Percentiles rank a stretch among this genome's conserved stretches.
These are phyloP conservation scores for Blastobotrys malaysiensis DNA, from an alignment of 1,139 yeast species.

Conservation along the genomic window DNA sequence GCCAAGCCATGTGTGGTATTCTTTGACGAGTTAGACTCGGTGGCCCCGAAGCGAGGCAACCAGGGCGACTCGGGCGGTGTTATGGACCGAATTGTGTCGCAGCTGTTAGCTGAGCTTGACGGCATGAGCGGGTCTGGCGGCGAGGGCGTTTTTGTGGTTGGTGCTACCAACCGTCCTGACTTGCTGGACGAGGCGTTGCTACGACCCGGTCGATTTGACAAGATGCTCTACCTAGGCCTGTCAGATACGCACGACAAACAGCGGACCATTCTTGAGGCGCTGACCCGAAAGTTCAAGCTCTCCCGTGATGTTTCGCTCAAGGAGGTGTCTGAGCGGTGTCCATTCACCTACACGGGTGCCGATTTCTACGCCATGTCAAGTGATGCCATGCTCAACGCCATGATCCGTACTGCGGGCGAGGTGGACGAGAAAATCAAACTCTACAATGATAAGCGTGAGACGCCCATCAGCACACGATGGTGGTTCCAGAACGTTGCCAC, in stretches of 20 bases:
- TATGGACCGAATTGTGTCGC: conserved; percentile 96
- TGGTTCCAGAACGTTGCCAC: conserved; percentile 89
- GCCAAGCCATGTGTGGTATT: conserved; percentile 97
- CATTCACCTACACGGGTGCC: conserved; percentile 92
- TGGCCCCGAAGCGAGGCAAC: conserved; percentile 96
- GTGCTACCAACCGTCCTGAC: conserved; percentile 96
- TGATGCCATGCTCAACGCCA: conserved; percentile 91
- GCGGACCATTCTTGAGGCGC: conserved; percentile 75
- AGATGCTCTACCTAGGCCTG: conserved; percentile 87
- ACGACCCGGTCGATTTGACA: conserved; percentile 95
- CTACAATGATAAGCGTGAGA: conserved; percentile 43
- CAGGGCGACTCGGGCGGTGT: conserved; percentile 99
- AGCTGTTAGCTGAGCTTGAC: conserved; percentile 85
- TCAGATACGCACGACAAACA: conserved; percentile 90
- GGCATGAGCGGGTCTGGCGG: conserved; percentile 88
- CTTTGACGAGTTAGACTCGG: conserved; percentile 95
- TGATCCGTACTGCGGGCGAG: conserved; percentile 78
- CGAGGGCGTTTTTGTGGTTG: conserved; percentile 94
- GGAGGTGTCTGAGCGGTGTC: conserved; percentile 64
- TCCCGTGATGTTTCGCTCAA: conserved; percentile 55
- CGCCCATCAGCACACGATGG: conserved; percentile 60
- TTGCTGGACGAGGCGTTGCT: conserved; percentile 86
- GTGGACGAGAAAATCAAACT: conserved; percentile 61
- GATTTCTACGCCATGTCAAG: conserved; percentile 94
- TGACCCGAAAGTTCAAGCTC: conserved; percentile 73